phyloP scores from a whole-genome alignment of 805 yeast genomes.

The Millerozyma miso region DNA sequence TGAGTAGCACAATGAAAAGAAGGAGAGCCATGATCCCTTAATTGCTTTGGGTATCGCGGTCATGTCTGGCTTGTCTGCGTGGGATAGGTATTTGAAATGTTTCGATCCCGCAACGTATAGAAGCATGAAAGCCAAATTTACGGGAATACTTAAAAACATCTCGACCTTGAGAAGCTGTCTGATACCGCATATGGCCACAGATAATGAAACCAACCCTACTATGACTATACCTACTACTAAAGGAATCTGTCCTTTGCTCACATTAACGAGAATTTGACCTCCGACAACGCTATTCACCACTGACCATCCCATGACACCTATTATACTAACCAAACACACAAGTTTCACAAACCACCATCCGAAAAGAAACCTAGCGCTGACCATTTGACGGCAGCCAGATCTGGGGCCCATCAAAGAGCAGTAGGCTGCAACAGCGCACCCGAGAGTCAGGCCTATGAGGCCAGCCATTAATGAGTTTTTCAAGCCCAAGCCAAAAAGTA shows the following conservation, averaged over 20 bases:
- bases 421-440: constrained; percentile 76
- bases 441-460: constrained; percentile 57
- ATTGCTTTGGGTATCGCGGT: constrained; percentile 32
- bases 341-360: constrained; percentile 85
- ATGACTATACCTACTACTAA: constrained; percentile 71
- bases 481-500: constrained; percentile 66
- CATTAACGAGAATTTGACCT: constrained; percentile 70
- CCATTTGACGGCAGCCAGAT: constrained; percentile 88
- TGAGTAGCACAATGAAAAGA: constrained; percentile 69
- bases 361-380: constrained; percentile 70
- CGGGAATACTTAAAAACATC: constrained; percentile 63
- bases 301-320: constrained; percentile 91
- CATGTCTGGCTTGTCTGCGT: constrained; percentile 25
- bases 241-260: constrained; percentile 64
- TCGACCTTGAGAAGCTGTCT: constrained; percentile 66
- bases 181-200: constrained; percentile 76
- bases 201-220: constrained; percentile 57
- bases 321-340: constrained; percentile 63
- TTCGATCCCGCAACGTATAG: constrained; percentile 60
- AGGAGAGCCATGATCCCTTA: constrained; percentile 67
- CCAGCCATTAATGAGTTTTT: constrained; percentile 62
- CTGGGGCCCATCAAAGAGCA: constrained; percentile 87
- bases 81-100: constrained; percentile 33
- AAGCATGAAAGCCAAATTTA: constrained; percentile 59
- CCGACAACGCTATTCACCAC: constrained; percentile 86